These are phyloP conservation scores for Phaeotremella fagi DNA, from an alignment of 768 basidiomycete species.

Conservation along the genomic window DNA sequence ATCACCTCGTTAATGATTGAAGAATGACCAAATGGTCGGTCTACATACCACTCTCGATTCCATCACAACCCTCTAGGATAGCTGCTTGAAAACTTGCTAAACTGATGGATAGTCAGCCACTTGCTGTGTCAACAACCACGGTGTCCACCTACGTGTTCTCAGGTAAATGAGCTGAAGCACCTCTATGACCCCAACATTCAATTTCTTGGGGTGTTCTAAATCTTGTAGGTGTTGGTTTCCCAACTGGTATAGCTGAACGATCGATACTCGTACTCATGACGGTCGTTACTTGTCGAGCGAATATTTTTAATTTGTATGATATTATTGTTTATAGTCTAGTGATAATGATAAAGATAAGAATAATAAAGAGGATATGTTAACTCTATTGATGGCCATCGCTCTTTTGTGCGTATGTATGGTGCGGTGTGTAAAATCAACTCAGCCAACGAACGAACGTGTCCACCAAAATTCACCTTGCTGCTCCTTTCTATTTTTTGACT, in stretches of 20 bases:
- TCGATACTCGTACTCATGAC: no score
- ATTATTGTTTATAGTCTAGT: no score
- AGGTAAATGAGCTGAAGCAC: conserved; percentile 44
- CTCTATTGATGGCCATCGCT: no score
- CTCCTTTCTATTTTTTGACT: no score
- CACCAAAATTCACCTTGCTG: no score
- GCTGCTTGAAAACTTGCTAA: conserved; percentile 46
- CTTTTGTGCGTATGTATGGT: no score
- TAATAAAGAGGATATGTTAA: no score
- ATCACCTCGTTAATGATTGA: not conserved
- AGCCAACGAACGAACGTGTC: no score
- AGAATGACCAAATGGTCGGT: not conserved
- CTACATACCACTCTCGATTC: conserved; percentile 44
- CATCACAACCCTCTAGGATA: conserved; percentile 44
- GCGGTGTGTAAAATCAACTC: no score
- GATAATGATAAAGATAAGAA: no score
- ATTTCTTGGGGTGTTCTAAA: conserved; percentile 29
- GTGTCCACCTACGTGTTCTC: conserved; percentile 40
- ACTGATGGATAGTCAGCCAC: not conserved
- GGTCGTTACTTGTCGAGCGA: no score
- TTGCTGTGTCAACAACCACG: not conserved
- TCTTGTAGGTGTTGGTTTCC: conserved; percentile 2
- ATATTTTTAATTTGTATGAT: no score
- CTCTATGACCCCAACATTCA: conserved; percentile 47
- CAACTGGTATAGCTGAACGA: not conserved